Evolutionary conservation across 2,329 filamentous ascomycete species (phyloP), one percentile per base, ranked within the genome.

Genomic region (Sporothrix variecibatus): DNA sequence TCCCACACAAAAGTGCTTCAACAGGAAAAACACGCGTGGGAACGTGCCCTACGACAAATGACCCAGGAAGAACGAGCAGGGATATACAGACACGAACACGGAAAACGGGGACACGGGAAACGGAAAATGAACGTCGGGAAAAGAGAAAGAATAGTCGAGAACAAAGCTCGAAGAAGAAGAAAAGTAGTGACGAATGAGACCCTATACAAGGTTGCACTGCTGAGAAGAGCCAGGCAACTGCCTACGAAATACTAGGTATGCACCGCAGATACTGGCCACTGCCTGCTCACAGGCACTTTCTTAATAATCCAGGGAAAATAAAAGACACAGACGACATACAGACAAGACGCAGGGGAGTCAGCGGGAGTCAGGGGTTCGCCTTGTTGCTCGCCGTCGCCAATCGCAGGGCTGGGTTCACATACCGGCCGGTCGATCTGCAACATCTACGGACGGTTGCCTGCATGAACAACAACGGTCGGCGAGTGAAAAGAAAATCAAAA

Each of bases 371-470:
- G 51, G 2, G 31, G 1, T 26, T 60, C 58, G 34, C 5, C 9
- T 28, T 28, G 8, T 58, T 46, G 28, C 12, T 23, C n/a, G 62
- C 26, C 62, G 23, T 40, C 23, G 38, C 62, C 62, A 67, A 67
- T 67, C 62, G 62, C 46, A 43, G 62, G 62, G 62, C 62, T 67
- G 62, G 23, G 38, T 28, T 67, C 62, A 46, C 62, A 67, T 3
- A 67, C 38, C 34, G 62, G 4, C 62, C 12, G n/a, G 38, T 23
- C 38, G 62, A 67, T 67, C 62, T 67, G 62, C 62, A 46, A 67
- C 62, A 67, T 67, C 38, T 23, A 46, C 9, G 38, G 38, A 67
- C 62, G 38, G 62, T n/a, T 67, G 62, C 62, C 62, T 67, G 62
- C 62, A 67, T 67, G 62, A 40, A 6, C 20, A 38, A 49, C 43